Base-by-base conservation (phyloP, 331 rosid species). In the Acacia pycnantha region DNA sequence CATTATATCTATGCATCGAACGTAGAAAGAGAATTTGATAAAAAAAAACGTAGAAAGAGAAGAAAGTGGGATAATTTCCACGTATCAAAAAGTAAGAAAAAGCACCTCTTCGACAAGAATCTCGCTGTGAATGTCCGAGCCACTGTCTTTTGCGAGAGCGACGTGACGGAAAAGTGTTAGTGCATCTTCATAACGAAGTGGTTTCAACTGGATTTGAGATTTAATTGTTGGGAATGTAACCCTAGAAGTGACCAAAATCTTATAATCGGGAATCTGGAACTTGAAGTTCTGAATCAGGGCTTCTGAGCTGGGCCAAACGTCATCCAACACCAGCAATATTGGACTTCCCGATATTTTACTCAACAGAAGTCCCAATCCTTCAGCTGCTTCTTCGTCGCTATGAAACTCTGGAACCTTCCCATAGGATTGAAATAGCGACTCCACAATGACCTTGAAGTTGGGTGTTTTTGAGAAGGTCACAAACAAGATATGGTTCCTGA, bases 171-270 rank as follows among this genome's bases (percentile, higher is more conserved):
- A 89, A 67, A 94, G 91, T 4, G 77, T 76, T 44, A 56, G 19
- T 26, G 95, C 85, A 75, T 88, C 86, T 44, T 80, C 86, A 8
- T 85, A 56, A 74, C 7, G 72, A 76, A 92, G 85, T 4, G 85
- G 82, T 47, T 85, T 16, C 72, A 94, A 80, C 76, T 61, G 2
- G 43, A 72, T 83, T 35, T 46, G 79, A 41, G 80, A 35, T 44
- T 83, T 59, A 58, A 84, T 68, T 54, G 82, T 76, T 11, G 77
- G 87, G 66, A 90, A 87, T 70, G 76, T 73, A 47, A 71, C 84
- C 54, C 93, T 84, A 71, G 96, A 91, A 56, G 94, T 94, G 50
- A 91, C 90, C 82, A 94, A 70, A 78, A 94, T 65, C 85, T 94
- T 94, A 77, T 77, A 90, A 50, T 84, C 68, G 19, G 86, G 72